Evolutionary conservation across 202 grass and related monocot species (phyloP).

Genomic region (Schoenoplectus triqueter): DNA sequence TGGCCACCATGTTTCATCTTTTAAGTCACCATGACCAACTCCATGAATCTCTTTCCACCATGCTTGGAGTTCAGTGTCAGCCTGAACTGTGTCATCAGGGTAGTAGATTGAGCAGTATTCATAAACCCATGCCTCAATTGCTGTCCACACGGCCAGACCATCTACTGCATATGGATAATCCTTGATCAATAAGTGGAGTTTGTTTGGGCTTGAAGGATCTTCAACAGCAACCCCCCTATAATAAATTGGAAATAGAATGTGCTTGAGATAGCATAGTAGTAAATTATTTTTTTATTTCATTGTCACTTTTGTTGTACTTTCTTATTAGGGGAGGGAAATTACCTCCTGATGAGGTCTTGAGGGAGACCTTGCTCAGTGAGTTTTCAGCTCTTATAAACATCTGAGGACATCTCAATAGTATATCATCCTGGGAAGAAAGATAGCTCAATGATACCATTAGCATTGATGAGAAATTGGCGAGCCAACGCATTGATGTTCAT

Average conservation of each 20-base stretch:
- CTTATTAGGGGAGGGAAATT: not conserved
- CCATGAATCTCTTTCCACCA: constrained; percentile 91
- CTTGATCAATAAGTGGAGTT: constrained; percentile 67
- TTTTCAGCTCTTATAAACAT: constrained; percentile 81
- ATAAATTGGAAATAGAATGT: not conserved
- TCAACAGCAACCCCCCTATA: constrained; percentile 65
- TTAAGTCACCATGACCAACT: constrained; percentile 75
- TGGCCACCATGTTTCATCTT: constrained; percentile 67
- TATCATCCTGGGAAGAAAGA: constrained; percentile 61
- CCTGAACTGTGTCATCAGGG: constrained; percentile 46
- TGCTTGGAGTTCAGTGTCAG: constrained; percentile 61
- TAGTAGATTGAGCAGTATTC: constrained; percentile 83
- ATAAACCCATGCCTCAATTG: constrained; percentile 72
- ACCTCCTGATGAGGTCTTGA: constrained; percentile 76
- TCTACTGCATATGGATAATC: constrained; percentile 89
- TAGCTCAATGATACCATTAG: constrained; percentile 58
- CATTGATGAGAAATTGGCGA: constrained; percentile 65
- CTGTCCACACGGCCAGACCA: constrained; percentile 68
- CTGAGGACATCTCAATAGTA: constrained; percentile 57
- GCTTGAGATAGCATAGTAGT: not conserved
- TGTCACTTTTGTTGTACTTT: not conserved
- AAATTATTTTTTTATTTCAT: not conserved
- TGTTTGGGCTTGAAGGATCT: constrained; percentile 45
- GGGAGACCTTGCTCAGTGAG: constrained; percentile 71
- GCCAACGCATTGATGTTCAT: constrained; percentile 88